Evolutionary conservation across 2,329 filamentous ascomycete genomes (phyloP).

Genomic region (Hymenotorrendiella dingleyae): DNA sequence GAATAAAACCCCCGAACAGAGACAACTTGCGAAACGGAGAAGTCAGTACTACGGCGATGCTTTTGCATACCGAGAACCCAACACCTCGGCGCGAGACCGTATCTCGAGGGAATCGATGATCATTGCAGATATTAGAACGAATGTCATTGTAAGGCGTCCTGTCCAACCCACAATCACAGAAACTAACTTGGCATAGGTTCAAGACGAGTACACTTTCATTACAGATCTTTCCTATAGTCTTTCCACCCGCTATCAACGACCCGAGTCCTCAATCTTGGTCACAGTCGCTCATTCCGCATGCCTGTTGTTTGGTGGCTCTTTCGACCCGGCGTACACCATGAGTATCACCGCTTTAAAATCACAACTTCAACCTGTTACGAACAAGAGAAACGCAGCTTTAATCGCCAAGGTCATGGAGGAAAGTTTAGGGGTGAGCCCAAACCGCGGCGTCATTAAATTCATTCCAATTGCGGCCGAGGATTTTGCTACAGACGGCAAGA

Average conservation of each 20-base stretch:
- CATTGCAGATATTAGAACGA: constrained; percentile 58
- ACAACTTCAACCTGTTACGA: constrained; percentile 66
- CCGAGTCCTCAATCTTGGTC: constrained; percentile 67
- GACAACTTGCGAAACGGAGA: constrained; percentile 24
- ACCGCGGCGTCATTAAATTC: constrained; percentile 70
- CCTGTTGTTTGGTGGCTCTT: constrained; percentile 67
- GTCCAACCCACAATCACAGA: constrained; percentile 16
- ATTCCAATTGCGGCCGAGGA: constrained; percentile 64
- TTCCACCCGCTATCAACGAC: constrained; percentile 68
- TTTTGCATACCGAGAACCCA: constrained; percentile 30
- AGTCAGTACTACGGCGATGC: constrained; percentile 31
- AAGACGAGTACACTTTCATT: constrained; percentile 69
- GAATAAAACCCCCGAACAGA: constrained; percentile 26
- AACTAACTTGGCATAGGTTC: constrained; percentile 46
- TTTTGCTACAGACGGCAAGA: constrained; percentile 64
- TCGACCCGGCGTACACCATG: constrained; percentile 74
- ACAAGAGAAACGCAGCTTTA: constrained; percentile 74
- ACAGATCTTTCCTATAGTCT: constrained; percentile 68
- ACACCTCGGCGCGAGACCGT: constrained; percentile 24
- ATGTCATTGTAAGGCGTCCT: constrained; percentile 47
- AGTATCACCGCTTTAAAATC: constrained; percentile 65
- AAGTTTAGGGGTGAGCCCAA: constrained; percentile 57
- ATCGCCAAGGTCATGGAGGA: constrained; percentile 72
- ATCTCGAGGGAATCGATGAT: constrained; percentile 40
- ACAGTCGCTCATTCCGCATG: constrained; percentile 70